A percentile compares a stretch with the other conserved stretches of the same genome.
Evolutionary conservation across 2,329 filamentous ascomycete species (phyloP).

Genomic region (Fusarium sulawesiense): DNA sequence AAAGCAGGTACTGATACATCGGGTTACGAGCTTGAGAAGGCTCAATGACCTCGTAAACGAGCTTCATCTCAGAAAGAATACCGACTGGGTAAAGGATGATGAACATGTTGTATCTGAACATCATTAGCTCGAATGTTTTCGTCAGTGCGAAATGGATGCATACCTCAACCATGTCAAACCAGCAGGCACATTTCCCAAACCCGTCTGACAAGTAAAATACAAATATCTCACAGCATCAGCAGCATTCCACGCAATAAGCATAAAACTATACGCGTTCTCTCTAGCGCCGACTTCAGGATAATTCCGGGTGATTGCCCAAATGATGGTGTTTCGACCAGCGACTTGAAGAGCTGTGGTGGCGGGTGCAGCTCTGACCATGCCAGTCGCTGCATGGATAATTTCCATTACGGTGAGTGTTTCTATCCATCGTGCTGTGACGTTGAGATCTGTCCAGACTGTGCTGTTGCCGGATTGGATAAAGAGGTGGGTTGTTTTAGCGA

Average conservation of each 20-base stretch:
- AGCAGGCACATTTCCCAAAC: constrained; percentile 9
- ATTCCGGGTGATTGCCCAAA: constrained; percentile 42
- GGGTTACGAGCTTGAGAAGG: constrained; percentile 31
- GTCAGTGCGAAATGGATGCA: too few species aligned
- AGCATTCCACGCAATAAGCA: constrained; percentile 39
- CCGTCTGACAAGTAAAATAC: constrained; percentile 36
- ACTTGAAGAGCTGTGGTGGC: constrained; percentile 37
- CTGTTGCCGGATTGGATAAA: constrained; percentile 25
- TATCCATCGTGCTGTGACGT: constrained; percentile 30
- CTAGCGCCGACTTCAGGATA: constrained; percentile 29
- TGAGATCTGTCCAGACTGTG: constrained; percentile 34
- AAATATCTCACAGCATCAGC: constrained; percentile 36
- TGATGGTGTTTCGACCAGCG: constrained; percentile 39
- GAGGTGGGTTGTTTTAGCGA: constrained; percentile 17
- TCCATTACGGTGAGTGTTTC: constrained; percentile 33
- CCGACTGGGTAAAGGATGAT: constrained; percentile 33
- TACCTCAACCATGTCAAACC: constrained; percentile 38
- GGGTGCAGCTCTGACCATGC: constrained; percentile 35
- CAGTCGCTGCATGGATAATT: constrained; percentile 21
- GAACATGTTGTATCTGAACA: constrained; percentile 39
- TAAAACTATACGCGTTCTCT: constrained; percentile 32
- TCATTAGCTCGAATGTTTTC: too few species aligned
- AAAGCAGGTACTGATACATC: constrained; percentile 34
- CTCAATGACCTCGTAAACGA: constrained; percentile 36
- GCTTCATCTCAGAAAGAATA: constrained; percentile 33